These are phyloP conservation scores for Chalciporus chontae DNA, from an alignment of 768 basidiomycete genomes.

Conservation along the genomic window DNA sequence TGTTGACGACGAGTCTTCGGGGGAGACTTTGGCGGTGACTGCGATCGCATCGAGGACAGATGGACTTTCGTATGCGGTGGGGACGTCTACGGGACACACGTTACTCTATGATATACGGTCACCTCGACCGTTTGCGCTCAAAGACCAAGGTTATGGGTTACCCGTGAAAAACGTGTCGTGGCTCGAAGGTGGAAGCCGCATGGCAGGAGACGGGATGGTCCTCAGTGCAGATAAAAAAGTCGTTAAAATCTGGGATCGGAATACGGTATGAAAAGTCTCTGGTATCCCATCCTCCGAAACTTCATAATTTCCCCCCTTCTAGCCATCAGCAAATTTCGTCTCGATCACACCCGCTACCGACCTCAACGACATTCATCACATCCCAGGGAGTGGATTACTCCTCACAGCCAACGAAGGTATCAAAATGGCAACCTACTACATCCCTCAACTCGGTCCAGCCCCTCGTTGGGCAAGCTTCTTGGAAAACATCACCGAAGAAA, in stretches of 20 bases:
- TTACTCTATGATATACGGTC: slow-evolving; percentile 92
- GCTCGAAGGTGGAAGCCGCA: slow-evolving; percentile 82
- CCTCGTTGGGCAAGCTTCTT: slow-evolving; percentile 97
- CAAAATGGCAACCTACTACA: slow-evolving; percentile 90
- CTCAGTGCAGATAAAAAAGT: slow-evolving; percentile 96
- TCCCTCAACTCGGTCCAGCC: slow-evolving; percentile 94
- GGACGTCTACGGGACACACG: slow-evolving; percentile 93
- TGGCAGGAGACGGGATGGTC: slow-evolving; percentile 86
- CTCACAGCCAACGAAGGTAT: slow-evolving; percentile 97
- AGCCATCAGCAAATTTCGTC: slow-evolving; percentile 85
- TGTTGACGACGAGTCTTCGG: slow-evolving; percentile 31
- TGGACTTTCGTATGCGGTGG: slow-evolving; percentile 90
- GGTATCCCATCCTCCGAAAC: background rate
- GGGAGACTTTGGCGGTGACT: slow-evolving; percentile 56
- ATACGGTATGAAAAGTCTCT: slow-evolving; percentile 51
- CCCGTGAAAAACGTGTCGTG: slow-evolving; percentile 82
- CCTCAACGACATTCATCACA: slow-evolving; percentile 86
- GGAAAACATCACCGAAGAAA: slow-evolving; percentile 97
- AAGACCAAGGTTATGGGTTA: slow-evolving; percentile 96
- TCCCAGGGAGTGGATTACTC: slow-evolving; percentile 84
- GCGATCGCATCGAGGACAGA: slow-evolving; percentile 82
- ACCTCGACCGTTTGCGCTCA: slow-evolving; percentile 75
- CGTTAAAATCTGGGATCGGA: slow-evolving; percentile 93
- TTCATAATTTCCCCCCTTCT: background rate
- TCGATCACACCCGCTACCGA: slow-evolving; percentile 90